Base-by-base conservation (phyloP, 768 basidiomycete species). In the Asterophora lycoperdoides region DNA sequence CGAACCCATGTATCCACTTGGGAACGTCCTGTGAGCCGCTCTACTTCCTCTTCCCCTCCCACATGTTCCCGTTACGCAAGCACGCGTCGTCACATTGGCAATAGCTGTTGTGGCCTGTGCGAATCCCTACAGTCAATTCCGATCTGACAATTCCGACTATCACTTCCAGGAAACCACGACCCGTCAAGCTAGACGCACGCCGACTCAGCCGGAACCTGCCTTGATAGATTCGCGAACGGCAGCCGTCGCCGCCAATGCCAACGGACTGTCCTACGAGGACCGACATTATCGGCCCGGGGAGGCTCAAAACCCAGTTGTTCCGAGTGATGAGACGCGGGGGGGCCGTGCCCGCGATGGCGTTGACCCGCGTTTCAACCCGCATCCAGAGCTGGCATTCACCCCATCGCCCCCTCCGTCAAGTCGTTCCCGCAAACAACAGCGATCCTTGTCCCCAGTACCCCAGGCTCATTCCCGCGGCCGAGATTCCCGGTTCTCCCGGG, bases 201-300 rank as follows among this genome's bases (percentile, higher is more conserved):
- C 58, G 50, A 44, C 48, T 23, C 45, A 55, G 45, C 44, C 45
- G 34, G 55, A 54, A 42, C 52, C 58, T 50, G 59, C 59, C 29
- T 43, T 33, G 37, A 29, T 48, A 53, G 57, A 58, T 50, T 36
- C 49, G 36, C 56, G 46, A 49, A 32, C 56, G 18, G 41, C 37
- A 26, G 30, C 44, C 48, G 64, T 48, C 34, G 46, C 46, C 28
- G 26, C 51, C 52, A 56, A 56, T 30, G 46, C 57, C 30, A 61
- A 63, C 42, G 63, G 58, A 40, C 70, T 84, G 47, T 74, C 79
- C 14, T 80, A 76, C 47, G 69, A 76, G 48, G 84, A 85, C 61
- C 77, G 84, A 23, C 81, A 84, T 61, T 86, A 86, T 62, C 78
- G 82, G 41, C 82, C 83, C 29, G 70, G 61, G 17, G 70, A 59